phyloP scores from a whole-genome alignment of 495 filamentous ascomycete species.

The Tuber umbilicatum region DNA sequence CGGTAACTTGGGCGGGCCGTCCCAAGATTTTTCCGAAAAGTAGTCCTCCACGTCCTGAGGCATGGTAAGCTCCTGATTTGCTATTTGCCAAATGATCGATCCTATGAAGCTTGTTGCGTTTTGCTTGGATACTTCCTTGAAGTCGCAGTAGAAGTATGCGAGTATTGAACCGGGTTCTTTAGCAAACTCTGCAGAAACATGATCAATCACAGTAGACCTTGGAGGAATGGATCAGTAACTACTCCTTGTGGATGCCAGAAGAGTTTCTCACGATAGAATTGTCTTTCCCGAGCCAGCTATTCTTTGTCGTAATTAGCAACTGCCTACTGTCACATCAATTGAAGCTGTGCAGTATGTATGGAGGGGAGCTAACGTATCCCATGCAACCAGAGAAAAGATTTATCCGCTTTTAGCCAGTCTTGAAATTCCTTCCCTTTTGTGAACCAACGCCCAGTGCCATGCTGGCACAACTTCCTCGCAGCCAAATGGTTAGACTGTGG shows the following conservation, averaged over 20 bases:
- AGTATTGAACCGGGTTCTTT: constrained; percentile 24
- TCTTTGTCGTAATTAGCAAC: constrained; percentile 11
- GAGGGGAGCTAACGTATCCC: constrained; percentile 21
- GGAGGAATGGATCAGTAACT: not conserved
- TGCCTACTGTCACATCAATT: constrained; percentile 9
- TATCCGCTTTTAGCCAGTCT: constrained; percentile 10
- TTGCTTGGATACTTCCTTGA: constrained; percentile 35
- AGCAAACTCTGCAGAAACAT: not conserved
- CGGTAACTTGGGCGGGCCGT: not conserved
- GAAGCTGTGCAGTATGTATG: not conserved
- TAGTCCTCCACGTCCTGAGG: not conserved
- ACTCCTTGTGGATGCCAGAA: not conserved
- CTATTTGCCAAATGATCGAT: constrained; percentile 34
- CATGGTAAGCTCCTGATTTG: constrained; percentile 6
- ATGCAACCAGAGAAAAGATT: constrained; percentile 21
- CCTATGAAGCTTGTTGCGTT: constrained; percentile 31
- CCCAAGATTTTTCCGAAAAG: not conserved
- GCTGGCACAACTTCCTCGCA: constrained; percentile 12
- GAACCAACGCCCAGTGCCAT: constrained; percentile 25
- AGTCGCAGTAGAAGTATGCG: constrained; percentile 43
- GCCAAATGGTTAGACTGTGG: constrained; percentile 11
- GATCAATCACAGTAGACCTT: constrained; percentile 18
- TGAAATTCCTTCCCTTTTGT: constrained; percentile 3
- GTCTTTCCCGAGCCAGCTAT: constrained; percentile 42
- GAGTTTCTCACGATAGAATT: constrained; percentile 36